A percentile compares a stretch with the other conserved stretches of the same genome.
Evolutionary conservation across 164 flowering plant genomes (phyloP).

Genomic region (Dillenia turbinata): DNA sequence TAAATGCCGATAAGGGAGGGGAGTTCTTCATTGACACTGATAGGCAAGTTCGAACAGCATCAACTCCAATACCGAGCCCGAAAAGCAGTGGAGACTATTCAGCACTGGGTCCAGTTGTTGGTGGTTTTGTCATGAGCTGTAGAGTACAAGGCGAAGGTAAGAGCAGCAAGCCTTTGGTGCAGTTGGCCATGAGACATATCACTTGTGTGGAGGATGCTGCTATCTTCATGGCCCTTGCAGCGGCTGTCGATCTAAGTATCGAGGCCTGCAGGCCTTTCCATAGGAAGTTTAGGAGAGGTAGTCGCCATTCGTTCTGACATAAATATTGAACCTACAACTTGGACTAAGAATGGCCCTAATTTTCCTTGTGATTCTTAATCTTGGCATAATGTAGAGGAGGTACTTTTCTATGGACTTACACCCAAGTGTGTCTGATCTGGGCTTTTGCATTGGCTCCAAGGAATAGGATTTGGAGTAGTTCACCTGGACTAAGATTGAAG

Average conservation of each 20-base stretch:
- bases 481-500: too few relatives aligned
- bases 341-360: too few relatives aligned
- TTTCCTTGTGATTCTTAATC: too few relatives aligned
- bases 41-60: conserved; percentile 38
- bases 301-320: conserved; percentile 31
- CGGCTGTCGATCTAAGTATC: conserved; percentile 90
- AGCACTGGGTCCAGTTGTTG: conserved; percentile 34
- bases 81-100: conserved; percentile 80
- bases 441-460: too few relatives aligned
- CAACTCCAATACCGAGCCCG: conserved; percentile 71
- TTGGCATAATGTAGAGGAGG: too few relatives aligned
- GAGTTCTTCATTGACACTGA: conserved; percentile 76
- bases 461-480: too few relatives aligned
- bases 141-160: conserved; percentile 77
- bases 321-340: too few relatives aligned
- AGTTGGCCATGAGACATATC: conserved; percentile 75
- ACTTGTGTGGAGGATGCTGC: conserved; percentile 93
- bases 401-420: too few relatives aligned
- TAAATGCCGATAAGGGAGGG: conserved; percentile 82
- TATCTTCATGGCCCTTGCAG: conserved; percentile 92
- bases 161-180: conserved; percentile 78
- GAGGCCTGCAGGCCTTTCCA: conserved; percentile 80
- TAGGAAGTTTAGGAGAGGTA: conserved; percentile 41
- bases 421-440: too few relatives aligned
- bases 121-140: conserved; percentile 90